Evolutionary conservation across 208 protist genomes (phyloP).

Genomic region (Trypanosoma brucei): DNA sequence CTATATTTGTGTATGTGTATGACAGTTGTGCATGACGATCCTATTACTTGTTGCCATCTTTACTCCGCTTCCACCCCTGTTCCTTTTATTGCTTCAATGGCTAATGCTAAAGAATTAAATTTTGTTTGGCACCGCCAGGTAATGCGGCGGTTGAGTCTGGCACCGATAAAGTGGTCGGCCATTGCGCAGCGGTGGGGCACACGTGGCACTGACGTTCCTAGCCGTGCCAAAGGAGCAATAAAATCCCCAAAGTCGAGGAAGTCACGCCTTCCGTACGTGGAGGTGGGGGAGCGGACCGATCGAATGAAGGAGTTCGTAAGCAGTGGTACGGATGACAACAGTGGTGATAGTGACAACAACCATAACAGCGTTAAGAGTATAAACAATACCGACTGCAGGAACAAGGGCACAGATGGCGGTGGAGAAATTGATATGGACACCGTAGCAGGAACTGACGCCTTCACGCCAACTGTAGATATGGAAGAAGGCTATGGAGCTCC

Average conservation of each 20-base stretch:
- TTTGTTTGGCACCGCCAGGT: not conserved
- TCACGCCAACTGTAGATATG: constrained; percentile 25
- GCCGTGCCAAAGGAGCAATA: not conserved
- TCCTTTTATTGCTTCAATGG: not conserved
- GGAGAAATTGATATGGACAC: constrained; percentile 32
- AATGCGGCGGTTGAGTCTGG: not conserved
- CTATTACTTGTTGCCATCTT: not conserved
- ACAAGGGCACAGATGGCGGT: constrained; percentile 2
- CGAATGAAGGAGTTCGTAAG: constrained; percentile 11
- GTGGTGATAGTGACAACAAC: constrained; percentile 1
- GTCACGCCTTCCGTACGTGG: not conserved
- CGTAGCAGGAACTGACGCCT: constrained; percentile 16
- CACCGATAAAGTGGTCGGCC: not conserved
- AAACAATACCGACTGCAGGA: not conserved
- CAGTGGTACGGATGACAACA: not conserved
- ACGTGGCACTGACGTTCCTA: not conserved
- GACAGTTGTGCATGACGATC: not conserved
- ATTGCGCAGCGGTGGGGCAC: not conserved
- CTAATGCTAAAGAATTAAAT: not conserved
- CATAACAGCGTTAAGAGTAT: not conserved
- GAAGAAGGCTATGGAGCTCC: constrained; percentile 12
- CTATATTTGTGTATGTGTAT: too few relatives aligned
- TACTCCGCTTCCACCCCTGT: not conserved
- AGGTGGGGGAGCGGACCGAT: constrained; percentile 1
- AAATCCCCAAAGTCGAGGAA: not conserved